phyloP scores from a whole-genome alignment of 495 filamentous ascomycete genomes.

The Podospora australis region DNA sequence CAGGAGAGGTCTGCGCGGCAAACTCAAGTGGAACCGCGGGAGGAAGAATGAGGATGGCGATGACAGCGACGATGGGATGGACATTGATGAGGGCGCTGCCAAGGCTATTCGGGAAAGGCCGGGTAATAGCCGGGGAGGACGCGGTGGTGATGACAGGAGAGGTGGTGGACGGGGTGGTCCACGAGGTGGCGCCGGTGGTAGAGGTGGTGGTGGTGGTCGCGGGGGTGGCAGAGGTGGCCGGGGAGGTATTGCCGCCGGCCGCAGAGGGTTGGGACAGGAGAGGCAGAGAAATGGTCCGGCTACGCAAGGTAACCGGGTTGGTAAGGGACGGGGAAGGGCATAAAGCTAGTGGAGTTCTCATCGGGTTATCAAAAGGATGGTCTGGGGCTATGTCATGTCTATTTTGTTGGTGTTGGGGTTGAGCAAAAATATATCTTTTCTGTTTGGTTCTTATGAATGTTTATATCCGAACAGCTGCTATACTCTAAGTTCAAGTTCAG shows the following conservation, averaged over 20 bases:
- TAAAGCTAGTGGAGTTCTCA: neutral
- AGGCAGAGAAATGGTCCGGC: slow-evolving; percentile 35
- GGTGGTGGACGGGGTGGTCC: slow-evolving; percentile 8
- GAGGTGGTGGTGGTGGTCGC: slow-evolving; percentile 17
- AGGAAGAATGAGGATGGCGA: slow-evolving; percentile 50
- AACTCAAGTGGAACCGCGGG: slow-evolving; percentile 78
- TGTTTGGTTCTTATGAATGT: too few species aligned
- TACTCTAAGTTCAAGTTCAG: too few species aligned
- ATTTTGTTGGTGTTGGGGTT: slow-evolving; percentile 8
- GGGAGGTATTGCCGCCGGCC: slow-evolving; percentile 39
- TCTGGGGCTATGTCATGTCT: neutral
- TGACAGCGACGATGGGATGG: slow-evolving; percentile 62
- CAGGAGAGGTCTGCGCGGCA: slow-evolving; percentile 72
- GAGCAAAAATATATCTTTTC: slow-evolving; percentile 2
- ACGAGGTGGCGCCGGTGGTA: slow-evolving; percentile 3
- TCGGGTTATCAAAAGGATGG: neutral
- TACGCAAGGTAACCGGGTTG: slow-evolving; percentile 27
- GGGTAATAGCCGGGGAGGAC: slow-evolving; percentile 17
- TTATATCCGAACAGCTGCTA: too few species aligned
- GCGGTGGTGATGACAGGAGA: slow-evolving; percentile 7
- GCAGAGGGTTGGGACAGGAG: slow-evolving; percentile 43
- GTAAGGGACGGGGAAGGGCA: slow-evolving; percentile 28
- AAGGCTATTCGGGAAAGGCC: slow-evolving; percentile 41
- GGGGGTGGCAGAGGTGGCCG: slow-evolving; percentile 22
- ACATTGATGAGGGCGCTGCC: slow-evolving; percentile 34